phyloP scores from a whole-genome alignment of 2,329 filamentous ascomycete species.

The Colletotrichum tofieldiae region DNA sequence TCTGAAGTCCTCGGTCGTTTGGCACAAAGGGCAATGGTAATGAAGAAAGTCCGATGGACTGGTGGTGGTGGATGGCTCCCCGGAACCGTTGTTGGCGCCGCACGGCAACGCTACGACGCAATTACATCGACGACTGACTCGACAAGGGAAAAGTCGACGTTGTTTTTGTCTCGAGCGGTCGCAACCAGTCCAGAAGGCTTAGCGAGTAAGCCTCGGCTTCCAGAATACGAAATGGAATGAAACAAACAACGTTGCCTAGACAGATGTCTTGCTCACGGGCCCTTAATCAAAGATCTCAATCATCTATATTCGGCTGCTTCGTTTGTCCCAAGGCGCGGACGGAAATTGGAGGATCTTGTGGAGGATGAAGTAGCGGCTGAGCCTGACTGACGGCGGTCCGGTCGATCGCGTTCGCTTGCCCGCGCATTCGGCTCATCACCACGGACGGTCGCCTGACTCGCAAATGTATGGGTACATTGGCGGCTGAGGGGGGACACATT shows the following conservation, averaged over 20 bases:
- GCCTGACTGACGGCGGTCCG: slow-evolving; percentile 28
- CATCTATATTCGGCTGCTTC: slow-evolving; percentile 28
- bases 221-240: slow-evolving; percentile 39
- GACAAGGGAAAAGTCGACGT: slow-evolving; percentile 17
- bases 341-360: slow-evolving; percentile 41
- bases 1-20: slow-evolving; percentile 21
- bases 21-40: slow-evolving; percentile 20
- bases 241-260: slow-evolving; percentile 32
- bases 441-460: slow-evolving; percentile 36
- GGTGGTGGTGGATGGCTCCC: not conserved
- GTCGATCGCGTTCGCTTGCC: slow-evolving; percentile 26
- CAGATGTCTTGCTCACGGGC: slow-evolving; percentile 33
- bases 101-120: slow-evolving; percentile 30
- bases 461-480: slow-evolving; percentile 23
- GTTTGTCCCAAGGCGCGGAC: slow-evolving; percentile 31
- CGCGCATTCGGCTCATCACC: slow-evolving; percentile 23
- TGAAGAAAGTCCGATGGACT: slow-evolving; percentile 15
- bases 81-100: slow-evolving; percentile 20
- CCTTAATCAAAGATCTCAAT: slow-evolving; percentile 16
- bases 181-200: slow-evolving; percentile 8
- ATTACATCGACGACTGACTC: slow-evolving; percentile 24
- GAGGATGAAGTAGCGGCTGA: slow-evolving; percentile 27
- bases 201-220: slow-evolving; percentile 27
- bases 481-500: not conserved
- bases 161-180: slow-evolving; percentile 35